These are phyloP conservation scores for Quercus rubra DNA, from an alignment of 306 rosid species.

Conservation along the genomic window DNA sequence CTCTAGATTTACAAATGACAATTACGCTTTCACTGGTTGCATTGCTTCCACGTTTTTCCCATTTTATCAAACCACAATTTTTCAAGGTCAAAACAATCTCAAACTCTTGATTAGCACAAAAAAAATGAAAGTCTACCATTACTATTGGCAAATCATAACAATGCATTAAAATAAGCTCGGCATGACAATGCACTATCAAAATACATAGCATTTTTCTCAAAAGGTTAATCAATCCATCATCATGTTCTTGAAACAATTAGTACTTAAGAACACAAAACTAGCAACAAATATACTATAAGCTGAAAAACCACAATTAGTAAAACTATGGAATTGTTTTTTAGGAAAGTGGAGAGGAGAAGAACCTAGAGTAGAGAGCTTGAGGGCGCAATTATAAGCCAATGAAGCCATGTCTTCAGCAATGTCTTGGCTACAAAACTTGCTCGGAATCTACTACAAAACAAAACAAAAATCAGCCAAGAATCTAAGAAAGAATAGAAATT, in stretches of 20 bases:
- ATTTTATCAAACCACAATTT: not conserved
- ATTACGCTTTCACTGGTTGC: not conserved
- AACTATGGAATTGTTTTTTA: not conserved
- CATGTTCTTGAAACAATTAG: not conserved
- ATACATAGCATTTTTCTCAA: not conserved
- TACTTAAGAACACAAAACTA: not conserved
- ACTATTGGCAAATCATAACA: not conserved
- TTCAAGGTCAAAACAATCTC: not conserved
- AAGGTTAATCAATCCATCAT: no score
- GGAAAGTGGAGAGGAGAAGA: not conserved
- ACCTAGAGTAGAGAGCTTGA: slow-evolving; percentile 84
- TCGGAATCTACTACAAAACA: slow-evolving; percentile 55
- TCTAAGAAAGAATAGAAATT: not conserved
- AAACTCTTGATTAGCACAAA: not conserved
- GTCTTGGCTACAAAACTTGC: slow-evolving; percentile 54
- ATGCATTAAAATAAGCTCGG: not conserved
- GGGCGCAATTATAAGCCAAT: slow-evolving; percentile 87
- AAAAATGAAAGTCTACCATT: not conserved
- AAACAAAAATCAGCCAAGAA: not conserved
- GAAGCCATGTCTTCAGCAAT: slow-evolving; percentile 83
- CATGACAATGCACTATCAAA: not conserved
- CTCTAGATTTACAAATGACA: not conserved
- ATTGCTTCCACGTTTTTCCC: not conserved
- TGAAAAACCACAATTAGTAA: not conserved
- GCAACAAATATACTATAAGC: not conserved